Base-by-base conservation (phyloP, 352 stramenopile genomes). In the Globisporangium acanthophoron region DNA sequence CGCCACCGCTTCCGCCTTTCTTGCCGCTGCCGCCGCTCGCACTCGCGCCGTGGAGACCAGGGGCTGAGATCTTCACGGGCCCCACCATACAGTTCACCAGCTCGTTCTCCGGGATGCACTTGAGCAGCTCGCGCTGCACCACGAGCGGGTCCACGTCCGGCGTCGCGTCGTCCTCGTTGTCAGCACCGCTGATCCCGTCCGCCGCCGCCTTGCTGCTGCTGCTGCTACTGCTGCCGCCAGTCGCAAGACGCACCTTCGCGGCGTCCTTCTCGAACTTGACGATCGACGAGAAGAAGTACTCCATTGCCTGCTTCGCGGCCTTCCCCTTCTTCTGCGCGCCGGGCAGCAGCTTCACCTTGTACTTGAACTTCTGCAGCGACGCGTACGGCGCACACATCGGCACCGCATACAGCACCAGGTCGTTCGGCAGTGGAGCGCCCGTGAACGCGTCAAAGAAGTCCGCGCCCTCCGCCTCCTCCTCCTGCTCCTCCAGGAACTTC, bases 321-420 rank as follows among this genome's bases (percentile, higher is more conserved):
- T 97, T 97, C 62, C 92, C 92, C 65, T 96, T 96, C 80, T 97
- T 97, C 58, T 89, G 73, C 46, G 65, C 78, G 12, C 92, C 92
- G 0, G 92, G 92, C 0, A 82, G 88, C 20, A 98, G 67, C 73
- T 98, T 98, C 40, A 97, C 85, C 67, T 94, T 92, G 75, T 97
- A 97, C 64, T 96, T 97, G 70, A 87, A 96, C 64, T 90, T 89
- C 46, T 70, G 72, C 59, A 97, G 67, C 44, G 81, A 81, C 18
- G 80, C 69, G 67, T 97, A 97, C 53, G 92, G 92, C 50, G 82
- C 92, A 48, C 90, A 97, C 74, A 98, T 90, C 29, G 92, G 87
- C 73, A 98, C 76, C 12, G 90, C 88, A 45, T 90, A 94, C 46
- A 97, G 65, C 49, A 98, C 71, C 52, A 95, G 61, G 60, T 98